Base-by-base conservation (phyloP, 2,329 filamentous ascomycete genomes). In the Cercospora sesami region DNA sequence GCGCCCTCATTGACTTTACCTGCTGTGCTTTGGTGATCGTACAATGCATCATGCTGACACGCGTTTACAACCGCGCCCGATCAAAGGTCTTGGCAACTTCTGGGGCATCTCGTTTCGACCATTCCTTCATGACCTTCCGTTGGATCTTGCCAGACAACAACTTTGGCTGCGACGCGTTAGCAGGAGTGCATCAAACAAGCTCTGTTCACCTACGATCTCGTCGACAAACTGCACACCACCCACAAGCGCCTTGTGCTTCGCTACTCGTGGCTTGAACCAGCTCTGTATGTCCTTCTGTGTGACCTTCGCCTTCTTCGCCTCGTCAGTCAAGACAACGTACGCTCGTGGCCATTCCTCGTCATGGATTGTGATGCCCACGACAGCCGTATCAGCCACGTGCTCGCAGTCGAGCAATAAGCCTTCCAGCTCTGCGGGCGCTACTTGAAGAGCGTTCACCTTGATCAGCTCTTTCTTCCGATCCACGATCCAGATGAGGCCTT, bases 141-240 rank as follows among this genome's bases (percentile, higher is more conserved):
- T 85, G 81, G 61, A 88, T 87, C 80, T 88, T 89, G 8, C 86
- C 86, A 68, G 83, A 85, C 12, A 84, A 82, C 57, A 86, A 77
- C 75, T 86, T 87, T 0, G 86, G 86, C 63, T 73, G 48, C 28
- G 16, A 8, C n/a, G 16, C 14, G 62, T 68, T 42, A 69, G 63
- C 26, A 63, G 12, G 26, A n/a, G 4, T 9, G 10, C n/a, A 51
- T 21, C 21, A 26, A 16, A 33, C 12, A 26, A 14, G 6, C 2
- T 23, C 16, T 5, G 12, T 5, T 28, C 53, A 70, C 71, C 70
- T 53, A 73, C 71, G 58, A 88, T 83, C 69, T 85, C 84, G 60
- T 86, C 83, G 6, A 88, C 81, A 68, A 87, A 87, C 28, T 81
- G 78, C 30, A 76, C 70, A n/a, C 80, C 80, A 10, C 80, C 80